Conservation (phyloP, 2,329 filamentous ascomycete genomes). For the Xylariaceae sp. region DNA sequence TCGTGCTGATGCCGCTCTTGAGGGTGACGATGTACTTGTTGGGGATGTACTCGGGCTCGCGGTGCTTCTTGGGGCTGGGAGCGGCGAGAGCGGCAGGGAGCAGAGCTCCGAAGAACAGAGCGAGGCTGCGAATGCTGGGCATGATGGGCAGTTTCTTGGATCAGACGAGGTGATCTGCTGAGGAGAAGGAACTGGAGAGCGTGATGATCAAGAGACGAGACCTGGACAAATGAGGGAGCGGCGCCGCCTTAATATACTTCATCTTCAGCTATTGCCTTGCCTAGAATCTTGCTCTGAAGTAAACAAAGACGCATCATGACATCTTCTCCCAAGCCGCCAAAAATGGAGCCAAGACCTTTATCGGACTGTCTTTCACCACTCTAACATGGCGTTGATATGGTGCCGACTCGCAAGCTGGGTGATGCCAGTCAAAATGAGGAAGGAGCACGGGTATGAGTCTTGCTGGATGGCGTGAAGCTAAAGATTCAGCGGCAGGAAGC, state of each 20-base stretch:
- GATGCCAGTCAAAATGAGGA: constrained; percentile 23
- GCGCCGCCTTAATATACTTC: constrained; percentile 13
- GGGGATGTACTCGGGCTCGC: constrained; percentile 23
- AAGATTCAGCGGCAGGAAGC: constrained; percentile 6
- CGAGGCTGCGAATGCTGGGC: constrained; percentile 26
- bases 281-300: too few species aligned
- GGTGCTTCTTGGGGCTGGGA: constrained; percentile 19
- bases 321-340: background rate
- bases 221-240: background rate
- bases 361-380: too few species aligned
- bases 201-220: constrained; percentile 2
- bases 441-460: constrained; percentile 15
- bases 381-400: constrained; percentile 1
- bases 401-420: constrained; percentile 6
- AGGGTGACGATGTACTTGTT: constrained; percentile 30
- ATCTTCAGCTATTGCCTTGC: too few species aligned
- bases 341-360: too few species aligned
- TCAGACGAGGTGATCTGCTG: constrained; percentile 1
- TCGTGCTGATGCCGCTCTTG: constrained; percentile 26
- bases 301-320: background rate
- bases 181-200: constrained; percentile 6
- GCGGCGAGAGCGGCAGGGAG: constrained; percentile 27
- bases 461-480: constrained; percentile 4
- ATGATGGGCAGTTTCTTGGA: constrained; percentile 15
- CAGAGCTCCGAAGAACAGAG: constrained; percentile 28